Percentiles rank a stretch among this genome's conserved stretches.
Evolutionary conservation across 257 asterid genomes (phyloP).

Genomic region (Ballota nigra): DNA sequence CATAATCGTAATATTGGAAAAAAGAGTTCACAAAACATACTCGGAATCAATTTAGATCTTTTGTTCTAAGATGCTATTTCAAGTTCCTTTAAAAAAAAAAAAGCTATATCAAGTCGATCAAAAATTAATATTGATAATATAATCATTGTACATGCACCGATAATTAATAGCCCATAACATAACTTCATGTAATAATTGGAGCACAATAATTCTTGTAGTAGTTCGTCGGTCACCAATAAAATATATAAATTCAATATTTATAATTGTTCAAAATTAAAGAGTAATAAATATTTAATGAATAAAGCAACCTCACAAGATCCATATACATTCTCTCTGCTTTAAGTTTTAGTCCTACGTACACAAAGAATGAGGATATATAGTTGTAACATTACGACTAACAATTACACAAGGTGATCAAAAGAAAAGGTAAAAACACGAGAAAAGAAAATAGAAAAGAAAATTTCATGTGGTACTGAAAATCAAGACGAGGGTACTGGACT

Average conservation of each 20-base stretch:
- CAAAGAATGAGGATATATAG: slow-evolving; percentile 10
- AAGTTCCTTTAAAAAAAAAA: too few species aligned
- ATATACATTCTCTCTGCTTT: background rate
- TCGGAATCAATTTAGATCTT: too few species aligned
- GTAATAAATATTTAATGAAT: background rate
- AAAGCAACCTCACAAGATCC: slow-evolving; percentile 19
- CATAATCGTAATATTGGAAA: too few species aligned
- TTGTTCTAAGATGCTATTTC: background rate
- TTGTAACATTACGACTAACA: background rate
- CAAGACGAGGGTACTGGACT: slow-evolving; percentile 42
- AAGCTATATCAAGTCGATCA: background rate
- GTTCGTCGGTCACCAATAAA: background rate
- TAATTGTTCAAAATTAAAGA: background rate
- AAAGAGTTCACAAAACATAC: too few species aligned
- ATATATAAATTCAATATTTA: background rate
- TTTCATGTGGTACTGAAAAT: slow-evolving; percentile 17
- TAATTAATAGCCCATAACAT: background rate
- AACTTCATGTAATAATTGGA: background rate
- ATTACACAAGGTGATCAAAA: slow-evolving; percentile 3
- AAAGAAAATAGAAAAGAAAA: background rate
- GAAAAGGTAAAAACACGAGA: background rate
- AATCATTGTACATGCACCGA: background rate
- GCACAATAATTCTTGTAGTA: background rate
- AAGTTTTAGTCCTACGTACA: background rate
- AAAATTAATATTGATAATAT: background rate